Percentiles rank a stretch among this genome's conserved stretches.
Conservation (phyloP, 1,284 basidiomycete species). For the Sanguinoderma infundibulare region DNA sequence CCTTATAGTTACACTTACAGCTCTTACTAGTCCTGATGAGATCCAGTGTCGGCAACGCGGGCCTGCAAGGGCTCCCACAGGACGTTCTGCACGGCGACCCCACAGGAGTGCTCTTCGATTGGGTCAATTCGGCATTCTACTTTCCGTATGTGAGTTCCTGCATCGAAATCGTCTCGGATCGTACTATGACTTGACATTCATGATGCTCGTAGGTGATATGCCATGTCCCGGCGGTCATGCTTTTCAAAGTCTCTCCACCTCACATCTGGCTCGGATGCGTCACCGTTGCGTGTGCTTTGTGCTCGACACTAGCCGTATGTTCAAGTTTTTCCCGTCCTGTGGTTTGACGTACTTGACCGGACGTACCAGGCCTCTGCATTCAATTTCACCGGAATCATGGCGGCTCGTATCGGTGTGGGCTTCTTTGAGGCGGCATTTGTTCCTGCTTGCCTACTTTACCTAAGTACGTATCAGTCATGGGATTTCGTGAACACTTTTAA, state of each 20-base stretch:
- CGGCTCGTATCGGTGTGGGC: slow-evolving; percentile 64
- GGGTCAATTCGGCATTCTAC: slow-evolving; percentile 77
- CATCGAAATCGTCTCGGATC: too few relatives aligned
- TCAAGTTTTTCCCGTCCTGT: not conserved
- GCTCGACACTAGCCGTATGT: slow-evolving; percentile 70
- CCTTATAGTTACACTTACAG: too few relatives aligned
- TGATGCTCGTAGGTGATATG: slow-evolving; percentile 64
- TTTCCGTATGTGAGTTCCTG: slow-evolving; percentile 71
- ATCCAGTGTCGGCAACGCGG: slow-evolving; percentile 77
- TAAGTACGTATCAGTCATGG: slow-evolving; percentile 46
- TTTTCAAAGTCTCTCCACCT: slow-evolving; percentile 70
- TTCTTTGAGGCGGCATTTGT: slow-evolving; percentile 77
- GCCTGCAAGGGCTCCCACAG: slow-evolving; percentile 67
- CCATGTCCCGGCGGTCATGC: slow-evolving; percentile 68
- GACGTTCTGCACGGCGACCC: slow-evolving; percentile 71
- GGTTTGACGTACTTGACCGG: not conserved
- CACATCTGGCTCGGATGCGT: slow-evolving; percentile 67
- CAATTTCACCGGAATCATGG: slow-evolving; percentile 61
- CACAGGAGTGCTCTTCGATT: slow-evolving; percentile 69
- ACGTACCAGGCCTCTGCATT: slow-evolving; percentile 55
- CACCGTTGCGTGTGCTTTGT: slow-evolving; percentile 72
- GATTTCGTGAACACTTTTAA: not conserved
- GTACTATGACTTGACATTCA: too few relatives aligned
- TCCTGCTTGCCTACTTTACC: slow-evolving; percentile 74
- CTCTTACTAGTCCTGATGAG: slow-evolving; percentile 51